Evolutionary conservation across 2,329 filamentous ascomycete species (phyloP), one percentile per base, ranked within the genome.

Genomic region (Calonectria pteridis): DNA sequence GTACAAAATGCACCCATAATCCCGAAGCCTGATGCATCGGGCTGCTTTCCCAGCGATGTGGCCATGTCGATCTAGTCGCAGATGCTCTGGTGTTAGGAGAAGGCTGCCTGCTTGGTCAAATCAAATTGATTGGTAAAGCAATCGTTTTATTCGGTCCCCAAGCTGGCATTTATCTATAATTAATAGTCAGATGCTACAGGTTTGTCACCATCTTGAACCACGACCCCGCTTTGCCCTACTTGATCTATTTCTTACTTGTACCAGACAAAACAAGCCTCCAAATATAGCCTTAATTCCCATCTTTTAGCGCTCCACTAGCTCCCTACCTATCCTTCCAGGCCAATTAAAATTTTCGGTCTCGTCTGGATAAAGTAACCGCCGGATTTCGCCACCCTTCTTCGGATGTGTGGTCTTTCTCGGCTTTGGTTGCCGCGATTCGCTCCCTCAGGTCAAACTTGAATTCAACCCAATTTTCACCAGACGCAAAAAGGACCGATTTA

Each of bases 21-120:
- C 75, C 90, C 89, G 77, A 86, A 90, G 80, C 89, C 90, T 55
- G 88, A 87, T 31, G 83, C 79, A 68, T 88, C 88, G 62, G 91
- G 83, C 77, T 85, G 79, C 74, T 86, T 87, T 76, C 85, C 85
- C 26, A 85, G 79, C 69, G 88, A 79, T 16, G 76, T 67, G 65
- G 70, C 46, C 79, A 81, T 81, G 10, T 37, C 77, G 55, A 46
- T 23, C 20, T 13, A 13, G 43, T 23, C n/a, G 0, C 20, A 46
- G 40, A 46, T n/a, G 20, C 43, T 23, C 20, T 3, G 9, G 4
- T 23, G 43, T 23, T 6, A 23, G n/a, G 6, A 23, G 9, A 6
- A 1, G 4, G n/a, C 4, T 5, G 4, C 4, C 11, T 23, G 43
- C 18, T n/a, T 43, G 10, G 1, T 13, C n/a, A 46, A 23, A 11